These are phyloP conservation scores for Cryptococcus sp. DNA, from an alignment of 1,284 basidiomycete genomes.

Conservation along the genomic window DNA sequence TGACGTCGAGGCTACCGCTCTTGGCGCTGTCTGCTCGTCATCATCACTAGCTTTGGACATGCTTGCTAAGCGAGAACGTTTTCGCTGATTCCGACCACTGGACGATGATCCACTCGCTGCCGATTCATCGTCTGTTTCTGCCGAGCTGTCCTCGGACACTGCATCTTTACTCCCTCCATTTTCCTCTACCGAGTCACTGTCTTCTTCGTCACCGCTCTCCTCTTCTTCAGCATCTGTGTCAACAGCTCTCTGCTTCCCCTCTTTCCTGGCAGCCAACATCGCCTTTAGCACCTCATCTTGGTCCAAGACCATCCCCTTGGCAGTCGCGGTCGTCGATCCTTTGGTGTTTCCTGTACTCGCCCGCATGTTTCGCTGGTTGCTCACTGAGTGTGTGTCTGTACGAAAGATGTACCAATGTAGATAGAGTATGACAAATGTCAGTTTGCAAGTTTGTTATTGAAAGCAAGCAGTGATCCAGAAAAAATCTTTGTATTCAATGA, in stretches of 20 bases:
- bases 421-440: too few species aligned
- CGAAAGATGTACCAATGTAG: too few species aligned
- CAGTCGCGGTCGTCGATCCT: too few species aligned
- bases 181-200: neutral
- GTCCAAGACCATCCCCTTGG: conserved; percentile 25
- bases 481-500: too few species aligned
- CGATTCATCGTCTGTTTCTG: neutral
- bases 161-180: conserved; percentile 19
- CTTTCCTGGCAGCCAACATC: conserved; percentile 50
- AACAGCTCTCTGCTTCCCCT: conserved; percentile 14
- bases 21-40: neutral
- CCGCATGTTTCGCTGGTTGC: too few species aligned
- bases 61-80: conserved; percentile 7
- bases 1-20: conserved; percentile 24
- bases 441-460: neutral
- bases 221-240: conserved; percentile 13
- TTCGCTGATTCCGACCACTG: conserved; percentile 5
- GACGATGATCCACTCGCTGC: conserved; percentile 1
- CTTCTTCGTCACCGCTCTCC: conserved; percentile 15
- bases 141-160: conserved; percentile 8
- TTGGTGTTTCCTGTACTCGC: too few species aligned
- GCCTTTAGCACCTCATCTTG: conserved; percentile 43
- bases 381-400: too few species aligned
- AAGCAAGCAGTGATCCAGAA: too few species aligned
- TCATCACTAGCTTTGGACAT: conserved; percentile 1